Base-by-base conservation (phyloP, 805 yeast genomes). In the Candida methanosorbosa region DNA sequence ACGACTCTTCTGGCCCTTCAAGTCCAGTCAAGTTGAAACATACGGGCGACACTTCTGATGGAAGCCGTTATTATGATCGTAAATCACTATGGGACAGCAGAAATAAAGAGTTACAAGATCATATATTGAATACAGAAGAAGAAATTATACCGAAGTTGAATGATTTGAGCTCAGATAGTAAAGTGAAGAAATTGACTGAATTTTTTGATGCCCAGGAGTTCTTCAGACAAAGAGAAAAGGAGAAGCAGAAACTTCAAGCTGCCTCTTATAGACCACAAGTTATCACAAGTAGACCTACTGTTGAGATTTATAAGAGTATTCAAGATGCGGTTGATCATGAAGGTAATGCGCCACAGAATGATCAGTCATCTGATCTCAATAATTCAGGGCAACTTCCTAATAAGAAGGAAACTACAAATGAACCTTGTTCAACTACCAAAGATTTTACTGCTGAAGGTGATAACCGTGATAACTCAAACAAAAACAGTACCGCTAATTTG, bases 261-360 rank as follows among this genome's bases (percentile, higher is more conserved):
- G 52, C 50, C 15, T 68, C 76, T 44, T 75, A 76, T 51, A 66
- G 78, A 40, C 85, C 90, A 0, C 87, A 92, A 6, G 72, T 85
- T 33, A 75, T 77, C 18, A 72, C 78, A 2, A 77, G 92, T 1
- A 78, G 73, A 39, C 97, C 98, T 0, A 81, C 85, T 37, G 97
- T 88, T 17, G 96, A 88, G 46, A 81, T 92, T 18, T 92, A 82
- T 52, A 78, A 85, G 44, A 80, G 84, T 49, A 92, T 84, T 11
- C 78, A 80, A 39, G 97, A 88, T 58, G 96, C 94, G 1, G 92
- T 86, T 6, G 81, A 74, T 36, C 64, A 59, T 4, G 66, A 60
- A 27, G n/a, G 27, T 4, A 15, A 8, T 21, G 8, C 23, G 23
- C 8, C 8, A 9, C 23, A 21, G 11, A 21, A 21, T 11, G 11